Evolutionary conservation across 2,329 filamentous ascomycete species (phyloP), one percentile per base, ranked within the genome.

Genomic region (Diaporthe eres): DNA sequence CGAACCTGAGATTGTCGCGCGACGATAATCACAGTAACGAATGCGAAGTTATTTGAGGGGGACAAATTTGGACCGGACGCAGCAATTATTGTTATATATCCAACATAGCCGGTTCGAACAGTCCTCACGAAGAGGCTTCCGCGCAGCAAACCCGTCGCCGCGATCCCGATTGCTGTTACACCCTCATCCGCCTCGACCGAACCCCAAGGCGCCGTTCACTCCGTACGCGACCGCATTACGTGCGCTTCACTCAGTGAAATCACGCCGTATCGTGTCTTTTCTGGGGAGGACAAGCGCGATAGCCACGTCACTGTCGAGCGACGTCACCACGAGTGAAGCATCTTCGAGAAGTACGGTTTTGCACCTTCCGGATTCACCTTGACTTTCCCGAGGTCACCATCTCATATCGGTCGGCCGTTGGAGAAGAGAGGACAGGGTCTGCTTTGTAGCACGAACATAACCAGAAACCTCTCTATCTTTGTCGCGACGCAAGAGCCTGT

Each of bases 51-150:
- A 8, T 10, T 25, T 28, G 31, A 39, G 58, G 37, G 34, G 37
- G 7, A 12, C 58, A 25, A 25, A 44, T 47, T 53, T 39, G 49
- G 19, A 37, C 58, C 17, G 10, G 39, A 44, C 44, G 25, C 17
- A 53, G 63, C 47, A 53, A 8, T 53, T 53, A 73, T 68, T 34
- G 42, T 25, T 53, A 75, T 75, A 75, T 55, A 75, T 49, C n/a
- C 58, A 44, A 42, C 55, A 60, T 39, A 68, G 13, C 44, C 44
- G 63, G 31, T 19, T 49, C 31, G 19, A 49, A 7, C 63, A 5
- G 31, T 68, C 44, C 44, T 37, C 31, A 19, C 44, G 47, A 68
- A 68, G 47, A 68, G 63, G 63, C 63, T 68, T 37, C 47, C 47
- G 63, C 65, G 9, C 65, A 17, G 22, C 65, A 5, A 76, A 47